Base-by-base conservation (phyloP, 495 filamentous ascomycete genomes). In the Bacidia rubella region DNA sequence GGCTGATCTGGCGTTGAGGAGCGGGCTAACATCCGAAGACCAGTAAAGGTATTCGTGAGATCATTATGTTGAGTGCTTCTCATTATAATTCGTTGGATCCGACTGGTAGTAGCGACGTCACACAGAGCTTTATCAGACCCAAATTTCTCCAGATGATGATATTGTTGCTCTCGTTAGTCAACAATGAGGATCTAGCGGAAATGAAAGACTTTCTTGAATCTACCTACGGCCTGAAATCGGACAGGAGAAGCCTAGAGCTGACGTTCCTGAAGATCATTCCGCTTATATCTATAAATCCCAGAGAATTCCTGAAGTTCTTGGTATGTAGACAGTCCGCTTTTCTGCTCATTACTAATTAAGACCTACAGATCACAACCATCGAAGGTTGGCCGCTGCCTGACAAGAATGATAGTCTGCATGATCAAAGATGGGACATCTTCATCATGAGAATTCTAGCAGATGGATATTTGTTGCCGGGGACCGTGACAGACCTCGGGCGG, bases 101-200 rank as follows among this genome's bases (percentile, higher is more conserved):
- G 2, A 52, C 59, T 2, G 54, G 52, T 24, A 53, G 48, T 12
- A 46, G 52, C n/a, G 55, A 60, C 17, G 22, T 23, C 4, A 62
- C 55, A 20, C 66, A 68, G 40, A 42, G 56, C 17, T 49, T 54
- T n/a, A 62, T 68, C 25, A 58, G 59, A 25, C 66, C 66, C 19
- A 55, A 59, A 21, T 69, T 69, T 49, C 58, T 68, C 11, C 66
- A 69, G 48, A 68, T 68, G 66, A 38, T 69, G 11, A 62, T 67
- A 3, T 54, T 68, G 15, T 53, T 68, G 11, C 54, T 68, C 2
- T 64, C 65, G 9, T 49, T 68, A 15, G 56, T 67, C 39, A 67
- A 67, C 53, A 58, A 67, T 40, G 51, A 53, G 11, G 65, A 68
- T 53, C 47, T 67, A 22, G 26, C 23, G 5, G 56, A 66, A 20